Conservation (phyloP, 495 filamentous ascomycete species). For the Hypoxylon perforatum region DNA sequence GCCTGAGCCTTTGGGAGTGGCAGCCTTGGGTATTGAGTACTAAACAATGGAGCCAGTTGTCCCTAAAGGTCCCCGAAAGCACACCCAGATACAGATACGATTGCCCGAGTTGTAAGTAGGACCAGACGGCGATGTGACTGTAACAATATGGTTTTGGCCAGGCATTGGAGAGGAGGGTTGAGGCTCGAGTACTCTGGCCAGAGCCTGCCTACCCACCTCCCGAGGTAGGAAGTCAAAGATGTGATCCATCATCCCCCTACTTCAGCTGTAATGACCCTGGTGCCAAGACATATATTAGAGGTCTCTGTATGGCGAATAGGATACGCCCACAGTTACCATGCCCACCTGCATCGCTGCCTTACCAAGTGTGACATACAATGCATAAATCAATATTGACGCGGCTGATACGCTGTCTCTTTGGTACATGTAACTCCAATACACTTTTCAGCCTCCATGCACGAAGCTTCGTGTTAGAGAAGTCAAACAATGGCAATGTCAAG, state of each 20-base stretch:
- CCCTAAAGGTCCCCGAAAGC: conserved; percentile 10
- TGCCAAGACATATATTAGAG: conserved; percentile 20
- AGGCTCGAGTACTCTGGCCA: neutral
- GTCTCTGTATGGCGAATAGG: conserved; percentile 14
- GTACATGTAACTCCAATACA: neutral
- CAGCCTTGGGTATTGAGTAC: neutral
- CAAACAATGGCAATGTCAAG: neutral
- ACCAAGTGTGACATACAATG: neutral
- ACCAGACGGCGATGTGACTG: conserved; percentile 18
- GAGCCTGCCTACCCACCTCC: too few species aligned
- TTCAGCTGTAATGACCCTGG: conserved; percentile 14
- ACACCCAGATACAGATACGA: conserved; percentile 8
- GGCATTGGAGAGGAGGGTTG: neutral
- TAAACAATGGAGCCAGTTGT: conserved; percentile 1
- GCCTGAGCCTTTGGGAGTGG: neutral
- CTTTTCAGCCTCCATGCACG: conserved; percentile 11
- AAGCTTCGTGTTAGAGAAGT: neutral
- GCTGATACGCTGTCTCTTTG: conserved; percentile 8
- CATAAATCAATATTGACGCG: conserved; percentile 15
- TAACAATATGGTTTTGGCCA: conserved; percentile 3
- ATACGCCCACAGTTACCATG: conserved; percentile 1
- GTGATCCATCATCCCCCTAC: neutral
- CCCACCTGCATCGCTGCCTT: conserved; percentile 21
- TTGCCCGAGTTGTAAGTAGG: conserved; percentile 3
- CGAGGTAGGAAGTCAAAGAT: too few species aligned